Evolutionary conservation across 768 basidiomycete genomes (phyloP).

Genomic region (Kwoniella europaea): DNA sequence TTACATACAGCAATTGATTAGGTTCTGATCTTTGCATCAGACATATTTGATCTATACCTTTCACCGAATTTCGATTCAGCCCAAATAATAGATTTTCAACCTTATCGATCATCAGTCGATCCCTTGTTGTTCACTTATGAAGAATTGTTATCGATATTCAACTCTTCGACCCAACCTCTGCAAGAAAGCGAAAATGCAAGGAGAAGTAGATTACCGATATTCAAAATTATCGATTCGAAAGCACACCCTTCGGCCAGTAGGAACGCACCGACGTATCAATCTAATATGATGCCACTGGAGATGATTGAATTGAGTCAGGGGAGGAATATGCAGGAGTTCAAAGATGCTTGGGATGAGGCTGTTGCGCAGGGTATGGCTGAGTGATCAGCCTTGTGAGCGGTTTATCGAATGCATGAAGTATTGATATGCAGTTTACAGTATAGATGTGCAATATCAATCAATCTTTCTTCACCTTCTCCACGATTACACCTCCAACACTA

Average conservation of each 20-base stretch:
- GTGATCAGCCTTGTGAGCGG: neutral
- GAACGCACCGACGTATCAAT: constrained; percentile 75
- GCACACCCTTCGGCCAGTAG: constrained; percentile 71
- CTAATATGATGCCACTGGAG: constrained; percentile 91
- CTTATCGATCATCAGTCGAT: constrained; percentile 84
- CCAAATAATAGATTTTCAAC: constrained; percentile 89
- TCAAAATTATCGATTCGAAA: constrained; percentile 70
- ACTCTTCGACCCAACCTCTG: constrained; percentile 15
- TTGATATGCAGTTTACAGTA: neutral
- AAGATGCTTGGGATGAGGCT: constrained; percentile 61
- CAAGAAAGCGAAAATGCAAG: no score
- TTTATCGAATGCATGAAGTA: constrained; percentile 4
- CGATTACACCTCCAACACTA: neutral
- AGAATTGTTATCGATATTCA: constrained; percentile 65
- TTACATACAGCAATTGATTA: neutral
- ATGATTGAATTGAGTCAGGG: constrained; percentile 80
- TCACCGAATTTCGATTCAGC: constrained; percentile 77
- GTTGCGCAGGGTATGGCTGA: constrained; percentile 51
- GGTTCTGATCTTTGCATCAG: constrained; percentile 59
- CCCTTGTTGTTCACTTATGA: constrained; percentile 82
- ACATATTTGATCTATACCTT: constrained; percentile 83
- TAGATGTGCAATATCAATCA: neutral
- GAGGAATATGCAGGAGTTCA: constrained; percentile 73
- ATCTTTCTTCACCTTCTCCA: neutral
- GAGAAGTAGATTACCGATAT: constrained; percentile 34